Conservation (phyloP, 768 basidiomycete genomes). For the Sarcodon aspratus region DNA sequence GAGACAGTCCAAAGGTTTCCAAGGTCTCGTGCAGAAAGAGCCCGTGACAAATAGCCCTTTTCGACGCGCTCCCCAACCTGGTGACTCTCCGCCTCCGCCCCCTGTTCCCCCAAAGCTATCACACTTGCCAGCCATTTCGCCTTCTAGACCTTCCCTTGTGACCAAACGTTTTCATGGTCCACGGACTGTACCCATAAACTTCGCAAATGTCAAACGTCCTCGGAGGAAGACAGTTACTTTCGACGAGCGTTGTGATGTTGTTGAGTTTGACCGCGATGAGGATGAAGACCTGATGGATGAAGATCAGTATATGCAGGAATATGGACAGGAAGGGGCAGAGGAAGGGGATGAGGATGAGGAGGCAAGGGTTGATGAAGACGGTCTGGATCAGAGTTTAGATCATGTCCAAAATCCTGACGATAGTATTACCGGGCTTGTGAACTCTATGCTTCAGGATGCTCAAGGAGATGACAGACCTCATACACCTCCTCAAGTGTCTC, state of each 20-base stretch:
- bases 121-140: slow-evolving; percentile 26
- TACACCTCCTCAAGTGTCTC: slow-evolving; percentile 23
- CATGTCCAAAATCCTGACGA: slow-evolving; percentile 25
- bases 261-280: slow-evolving; percentile 67
- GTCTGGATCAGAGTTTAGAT: slow-evolving; percentile 5
- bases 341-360: slow-evolving; percentile 8
- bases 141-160: slow-evolving; percentile 57
- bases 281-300: slow-evolving; percentile 26
- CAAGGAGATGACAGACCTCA: slow-evolving; percentile 27
- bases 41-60: slow-evolving; percentile 82
- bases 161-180: slow-evolving; percentile 71
- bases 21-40: slow-evolving; percentile 63
- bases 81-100: slow-evolving; percentile 13
- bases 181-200: slow-evolving; percentile 31
- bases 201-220: slow-evolving; percentile 27
- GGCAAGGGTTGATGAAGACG: neutral
- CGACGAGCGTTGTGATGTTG: slow-evolving; percentile 68
- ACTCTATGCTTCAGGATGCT: slow-evolving; percentile 49
- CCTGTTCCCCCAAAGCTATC: slow-evolving; percentile 13
- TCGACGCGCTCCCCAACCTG: slow-evolving; percentile 21
- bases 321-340: slow-evolving; percentile 8
- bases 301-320: slow-evolving; percentile 8
- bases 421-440: slow-evolving; percentile 62
- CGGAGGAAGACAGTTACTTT: slow-evolving; percentile 69
- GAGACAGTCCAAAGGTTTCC: slow-evolving; percentile 64